Evolutionary conservation across 139 green algal genomes (phyloP).

Genomic region (Chlorella sp.): DNA sequence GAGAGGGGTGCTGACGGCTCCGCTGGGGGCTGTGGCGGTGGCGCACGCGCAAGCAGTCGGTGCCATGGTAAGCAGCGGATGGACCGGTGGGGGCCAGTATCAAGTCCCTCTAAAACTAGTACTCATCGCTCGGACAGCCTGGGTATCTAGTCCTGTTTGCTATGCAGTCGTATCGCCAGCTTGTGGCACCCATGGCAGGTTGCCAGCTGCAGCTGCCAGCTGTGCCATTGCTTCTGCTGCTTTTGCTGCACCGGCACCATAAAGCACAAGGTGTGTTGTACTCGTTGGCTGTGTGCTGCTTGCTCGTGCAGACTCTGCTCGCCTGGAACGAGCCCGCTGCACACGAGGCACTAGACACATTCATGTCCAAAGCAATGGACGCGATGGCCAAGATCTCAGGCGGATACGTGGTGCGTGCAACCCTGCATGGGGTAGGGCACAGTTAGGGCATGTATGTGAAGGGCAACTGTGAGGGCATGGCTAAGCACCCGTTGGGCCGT

Average conservation of each 20-base stretch:
- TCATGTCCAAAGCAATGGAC: constrained; percentile 8
- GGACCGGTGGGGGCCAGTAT: too few species aligned
- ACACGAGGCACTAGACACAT: constrained; percentile 7
- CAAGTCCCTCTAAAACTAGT: too few species aligned
- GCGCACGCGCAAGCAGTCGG: constrained; percentile 13
- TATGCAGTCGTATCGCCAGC: background rate
- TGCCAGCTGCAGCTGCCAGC: background rate
- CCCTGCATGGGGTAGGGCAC: too few species aligned
- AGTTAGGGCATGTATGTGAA: too few species aligned
- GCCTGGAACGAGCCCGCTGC: constrained; percentile 16
- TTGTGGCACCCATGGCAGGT: background rate
- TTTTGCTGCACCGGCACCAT: too few species aligned
- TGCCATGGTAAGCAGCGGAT: background rate
- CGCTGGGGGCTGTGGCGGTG: constrained; percentile 19
- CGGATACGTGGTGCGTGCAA: background rate
- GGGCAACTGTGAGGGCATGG: too few species aligned
- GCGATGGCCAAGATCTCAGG: background rate
- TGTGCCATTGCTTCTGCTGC: too few species aligned
- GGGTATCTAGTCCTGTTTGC: background rate
- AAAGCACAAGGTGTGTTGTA: too few species aligned
- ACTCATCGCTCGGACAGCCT: too few species aligned
- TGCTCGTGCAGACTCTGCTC: constrained; percentile 8
- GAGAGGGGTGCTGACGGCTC: constrained; percentile 19
- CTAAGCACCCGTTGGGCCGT: too few species aligned
- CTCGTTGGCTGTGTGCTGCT: background rate